Conservation (phyloP, 139 green algal genomes). For the Monoraphidium neglectum region DNA sequence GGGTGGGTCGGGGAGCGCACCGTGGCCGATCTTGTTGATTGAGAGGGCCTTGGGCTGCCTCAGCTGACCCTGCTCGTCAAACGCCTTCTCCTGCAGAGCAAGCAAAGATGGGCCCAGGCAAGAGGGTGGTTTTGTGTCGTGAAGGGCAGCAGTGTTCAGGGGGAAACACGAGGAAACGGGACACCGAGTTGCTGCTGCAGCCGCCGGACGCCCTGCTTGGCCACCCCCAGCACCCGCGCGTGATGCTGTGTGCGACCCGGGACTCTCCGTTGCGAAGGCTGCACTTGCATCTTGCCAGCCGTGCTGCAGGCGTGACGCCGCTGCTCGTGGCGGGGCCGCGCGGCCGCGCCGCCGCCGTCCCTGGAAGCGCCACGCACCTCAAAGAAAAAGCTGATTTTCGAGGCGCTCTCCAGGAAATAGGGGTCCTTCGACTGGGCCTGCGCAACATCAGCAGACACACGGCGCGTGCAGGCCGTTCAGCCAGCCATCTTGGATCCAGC, state of each 20-base stretch:
- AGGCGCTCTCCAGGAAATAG: constrained; percentile 17
- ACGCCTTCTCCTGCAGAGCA: constrained; percentile 88
- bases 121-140: constrained; percentile 1
- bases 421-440: constrained; percentile 4
- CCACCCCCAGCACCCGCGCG: no score
- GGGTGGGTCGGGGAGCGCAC: constrained; percentile 95
- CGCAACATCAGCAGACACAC: no score
- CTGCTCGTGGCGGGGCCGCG: constrained; percentile 60
- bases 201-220: no score
- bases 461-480: no score
- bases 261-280: no score
- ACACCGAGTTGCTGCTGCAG: no score
- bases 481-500: no score
- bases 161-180: not conserved
- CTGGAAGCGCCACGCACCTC: constrained; percentile 27
- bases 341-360: constrained; percentile 78
- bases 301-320: no score
- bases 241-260: no score
- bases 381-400: constrained; percentile 30
- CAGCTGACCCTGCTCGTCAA: constrained; percentile 65
- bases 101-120: constrained; percentile 35
- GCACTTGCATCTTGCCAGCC: no score
- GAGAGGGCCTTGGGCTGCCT: constrained; percentile 55
- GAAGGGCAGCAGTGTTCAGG: constrained; percentile 41
- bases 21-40: constrained; percentile 96